These are phyloP conservation scores for Cryphonectria carpinicola DNA, from an alignment of 2,329 filamentous ascomycete genomes.

Conservation along the genomic window DNA sequence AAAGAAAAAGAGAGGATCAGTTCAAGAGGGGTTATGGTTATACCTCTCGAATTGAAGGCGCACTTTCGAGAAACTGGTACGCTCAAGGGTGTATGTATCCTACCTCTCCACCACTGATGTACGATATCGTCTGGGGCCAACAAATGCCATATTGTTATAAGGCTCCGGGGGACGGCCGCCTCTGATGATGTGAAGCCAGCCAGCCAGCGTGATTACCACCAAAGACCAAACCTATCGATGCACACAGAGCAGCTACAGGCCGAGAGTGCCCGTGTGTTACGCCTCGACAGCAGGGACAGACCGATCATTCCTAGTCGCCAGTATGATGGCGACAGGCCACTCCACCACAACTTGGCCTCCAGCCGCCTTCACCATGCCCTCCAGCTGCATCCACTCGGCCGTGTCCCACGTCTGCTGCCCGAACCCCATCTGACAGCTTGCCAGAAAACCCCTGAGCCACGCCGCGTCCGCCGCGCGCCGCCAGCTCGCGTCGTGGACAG, in stretches of 20 bases:
- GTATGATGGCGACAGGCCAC: conserved; percentile 30
- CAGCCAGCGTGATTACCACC: neutral
- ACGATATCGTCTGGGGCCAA: neutral
- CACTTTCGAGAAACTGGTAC: neutral
- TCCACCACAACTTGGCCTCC: conserved; percentile 25
- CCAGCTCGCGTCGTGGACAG: conserved; percentile 26
- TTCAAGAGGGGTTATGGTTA: neutral
- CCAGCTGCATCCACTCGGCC: conserved; percentile 30
- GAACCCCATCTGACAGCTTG: conserved; percentile 31
- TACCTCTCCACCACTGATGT: neutral
- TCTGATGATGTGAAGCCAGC: neutral
- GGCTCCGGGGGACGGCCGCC: too few species aligned
- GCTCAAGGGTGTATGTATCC: neutral
- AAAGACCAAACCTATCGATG: neutral
- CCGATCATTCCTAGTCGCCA: conserved; percentile 28
- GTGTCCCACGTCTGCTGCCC: conserved; percentile 29
- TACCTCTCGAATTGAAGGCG: neutral
- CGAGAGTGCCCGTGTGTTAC: neutral
- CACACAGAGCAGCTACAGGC: neutral
- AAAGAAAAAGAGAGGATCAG: too few species aligned
- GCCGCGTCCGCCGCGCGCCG: conserved; percentile 27
- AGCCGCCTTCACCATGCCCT: conserved; percentile 24
- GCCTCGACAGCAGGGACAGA: neutral
- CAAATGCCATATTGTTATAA: neutral
- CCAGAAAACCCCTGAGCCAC: conserved; percentile 32